These are phyloP conservation scores for Tylopilus sp. DNA, from an alignment of 768 basidiomycete species.

Conservation along the genomic window DNA sequence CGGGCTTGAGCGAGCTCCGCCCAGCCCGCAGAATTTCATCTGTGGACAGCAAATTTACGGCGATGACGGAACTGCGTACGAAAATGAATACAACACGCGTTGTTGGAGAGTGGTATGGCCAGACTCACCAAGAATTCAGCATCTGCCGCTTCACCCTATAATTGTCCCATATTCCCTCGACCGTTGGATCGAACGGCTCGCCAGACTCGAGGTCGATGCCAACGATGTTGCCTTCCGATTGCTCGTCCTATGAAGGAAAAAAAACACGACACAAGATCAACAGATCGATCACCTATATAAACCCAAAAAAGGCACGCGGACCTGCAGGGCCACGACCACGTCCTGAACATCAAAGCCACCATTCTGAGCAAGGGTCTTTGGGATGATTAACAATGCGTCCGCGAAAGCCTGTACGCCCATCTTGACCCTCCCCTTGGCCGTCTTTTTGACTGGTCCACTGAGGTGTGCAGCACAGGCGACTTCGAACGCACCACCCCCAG, in stretches of 20 bases:
- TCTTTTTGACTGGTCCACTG: conserved; percentile 72
- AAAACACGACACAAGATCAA: conserved; percentile 1
- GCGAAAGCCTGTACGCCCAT: conserved; percentile 98
- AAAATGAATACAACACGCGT: conserved; percentile 25
- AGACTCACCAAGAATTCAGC: conserved; percentile 87
- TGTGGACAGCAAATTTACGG: conserved; percentile 89
- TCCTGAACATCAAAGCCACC: conserved; percentile 98
- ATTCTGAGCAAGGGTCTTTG: conserved; percentile 94
- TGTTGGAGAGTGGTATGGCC: conserved; percentile 7
- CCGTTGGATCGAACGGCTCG: conserved; percentile 93
- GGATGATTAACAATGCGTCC: conserved; percentile 90
- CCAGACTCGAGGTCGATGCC: conserved; percentile 92
- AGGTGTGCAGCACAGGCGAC: conserved; percentile 87
- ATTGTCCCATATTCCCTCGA: conserved; percentile 98
- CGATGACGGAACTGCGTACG: conserved; percentile 76
- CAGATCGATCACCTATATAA: conserved; percentile 11
- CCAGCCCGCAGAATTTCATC: conserved; percentile 94
- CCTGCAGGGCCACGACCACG: conserved; percentile 87
- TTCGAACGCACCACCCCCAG: conserved; percentile 98
- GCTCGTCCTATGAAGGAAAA: conserved; percentile 95
- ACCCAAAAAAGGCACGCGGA: conserved; percentile 28
- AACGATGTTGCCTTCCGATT: conserved; percentile 88
- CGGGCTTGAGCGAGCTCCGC: conserved; percentile 82
- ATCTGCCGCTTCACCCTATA: conserved; percentile 98
- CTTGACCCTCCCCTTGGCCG: conserved; percentile 90